Evolutionary conservation across 768 basidiomycete genomes (phyloP).

Genomic region (Pleurotus eryngii): DNA sequence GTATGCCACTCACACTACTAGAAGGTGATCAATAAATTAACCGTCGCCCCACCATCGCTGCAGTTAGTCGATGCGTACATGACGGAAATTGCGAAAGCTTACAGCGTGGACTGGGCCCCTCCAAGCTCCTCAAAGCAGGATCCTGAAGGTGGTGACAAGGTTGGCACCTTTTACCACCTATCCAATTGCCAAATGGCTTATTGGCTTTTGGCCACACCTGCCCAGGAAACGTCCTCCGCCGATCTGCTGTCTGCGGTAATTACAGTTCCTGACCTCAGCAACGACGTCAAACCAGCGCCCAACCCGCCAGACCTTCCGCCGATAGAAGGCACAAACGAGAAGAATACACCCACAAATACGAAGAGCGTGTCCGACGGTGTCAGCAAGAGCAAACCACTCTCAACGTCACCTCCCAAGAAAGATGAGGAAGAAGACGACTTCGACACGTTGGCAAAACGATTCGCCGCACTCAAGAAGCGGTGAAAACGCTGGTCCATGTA

Average conservation of each 20-base stretch:
- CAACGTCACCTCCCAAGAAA: slow-evolving; percentile 22
- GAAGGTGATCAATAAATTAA: slow-evolving; percentile 76
- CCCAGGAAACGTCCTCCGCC: slow-evolving; percentile 1
- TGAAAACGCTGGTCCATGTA: slow-evolving; percentile 23
- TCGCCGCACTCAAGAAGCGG: slow-evolving; percentile 84
- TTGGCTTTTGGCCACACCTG: not conserved
- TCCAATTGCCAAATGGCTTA: not conserved
- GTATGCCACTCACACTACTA: not conserved
- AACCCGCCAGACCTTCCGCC: slow-evolving; percentile 52
- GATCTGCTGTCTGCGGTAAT: not conserved
- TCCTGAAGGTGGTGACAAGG: slow-evolving; percentile 34
- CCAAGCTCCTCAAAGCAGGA: slow-evolving; percentile 25
- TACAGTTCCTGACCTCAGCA: slow-evolving; percentile 23
- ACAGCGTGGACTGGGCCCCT: slow-evolving; percentile 68
- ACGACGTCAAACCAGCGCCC: slow-evolving; percentile 26
- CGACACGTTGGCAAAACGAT: slow-evolving; percentile 71
- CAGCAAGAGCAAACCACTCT: slow-evolving; percentile 17
- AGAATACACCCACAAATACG: slow-evolving; percentile 16
- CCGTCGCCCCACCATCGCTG: slow-evolving; percentile 62
- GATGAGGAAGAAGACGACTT: slow-evolving; percentile 61
- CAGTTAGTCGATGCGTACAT: slow-evolving; percentile 87
- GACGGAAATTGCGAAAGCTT: slow-evolving; percentile 84
- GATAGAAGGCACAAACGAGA: slow-evolving; percentile 42
- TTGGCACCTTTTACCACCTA: slow-evolving; percentile 20
- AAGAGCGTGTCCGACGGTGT: slow-evolving; percentile 17